Base-by-base conservation (phyloP, 176 grass and related monocot species). In the Carex littledalei region DNA sequence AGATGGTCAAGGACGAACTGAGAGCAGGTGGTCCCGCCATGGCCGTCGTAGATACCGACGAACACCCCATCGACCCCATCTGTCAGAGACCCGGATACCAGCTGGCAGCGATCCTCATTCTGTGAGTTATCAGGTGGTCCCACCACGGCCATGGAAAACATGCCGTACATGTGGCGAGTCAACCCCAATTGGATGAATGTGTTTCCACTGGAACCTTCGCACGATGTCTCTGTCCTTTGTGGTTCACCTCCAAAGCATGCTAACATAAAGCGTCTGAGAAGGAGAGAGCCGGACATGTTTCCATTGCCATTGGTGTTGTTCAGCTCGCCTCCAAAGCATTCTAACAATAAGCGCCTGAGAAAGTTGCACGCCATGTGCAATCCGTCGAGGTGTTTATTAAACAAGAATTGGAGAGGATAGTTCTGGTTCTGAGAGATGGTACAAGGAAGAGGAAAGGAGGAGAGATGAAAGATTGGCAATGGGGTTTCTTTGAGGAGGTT, bases 1-100 rank as follows among this genome's bases (percentile, higher is more conserved):
- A 91, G 86, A 50, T 75, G 63, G 22, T 65, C 37, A 43, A 84
- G 75, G 74, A 91, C 59, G 86, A 88, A 88, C 17, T 63, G 47
- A 39, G 89, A 88, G 21, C 85, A 76, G 37, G 67, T 83, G 62
- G 74, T 29, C 2, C 89, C 89, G 61, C 89, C 89, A 60, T 91
- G 89, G 79, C 89, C 89, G 24, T 91, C 89, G 13, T 88, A 91
- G 22, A 91, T 26, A 16, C 89, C 89, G 12, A 91, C 61, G 26
- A 87, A 78, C 57, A 86, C 87, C 6, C 80, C 80, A 8, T n/a
- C 17, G 5, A 37, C n/a, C 60, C 37, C 80, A 50, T 82, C 66
- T 1, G 84, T 81, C 11, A 75, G 79, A 15, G 86, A 14, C 17
- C 69, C 87, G 24, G 78, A 74, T 43, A 85, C 37, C 47, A 91